These are phyloP conservation scores for Talaromyces sp. DNA, from an alignment of 2,329 filamentous ascomycete genomes.

Conservation along the genomic window DNA sequence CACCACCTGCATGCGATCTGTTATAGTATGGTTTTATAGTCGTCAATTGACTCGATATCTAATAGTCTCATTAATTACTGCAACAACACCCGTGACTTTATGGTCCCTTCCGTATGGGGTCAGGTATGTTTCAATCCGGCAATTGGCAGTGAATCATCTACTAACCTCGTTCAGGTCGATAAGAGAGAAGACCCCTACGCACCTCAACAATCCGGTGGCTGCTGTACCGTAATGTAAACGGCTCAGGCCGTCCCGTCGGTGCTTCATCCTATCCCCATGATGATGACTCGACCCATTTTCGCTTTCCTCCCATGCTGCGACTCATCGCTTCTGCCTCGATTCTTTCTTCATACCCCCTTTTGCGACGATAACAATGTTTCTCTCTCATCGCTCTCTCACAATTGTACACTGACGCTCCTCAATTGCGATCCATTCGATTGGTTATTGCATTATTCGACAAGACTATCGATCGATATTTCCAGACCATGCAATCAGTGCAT, in stretches of 20 bases:
- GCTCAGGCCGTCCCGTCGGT: background rate
- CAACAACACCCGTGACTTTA: slow-evolving; percentile 96
- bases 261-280: background rate
- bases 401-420: slow-evolving; percentile 14
- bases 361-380: slow-evolving; percentile 13
- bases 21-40: background rate
- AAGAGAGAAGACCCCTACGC: slow-evolving; percentile 98
- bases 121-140: slow-evolving; percentile 47
- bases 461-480: slow-evolving; percentile 9
- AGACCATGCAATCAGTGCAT: background rate
- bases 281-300: slow-evolving; percentile 14
- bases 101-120: slow-evolving; percentile 97
- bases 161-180: slow-evolving; percentile 59
- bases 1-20: background rate
- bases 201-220: slow-evolving; percentile 85
- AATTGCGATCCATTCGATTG: slow-evolving; percentile 17
- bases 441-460: slow-evolving; percentile 14
- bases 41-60: slow-evolving; percentile 11
- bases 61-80: slow-evolving; percentile 93
- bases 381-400: slow-evolving; percentile 5
- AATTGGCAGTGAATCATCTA: background rate
- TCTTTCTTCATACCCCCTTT: slow-evolving; percentile 15
- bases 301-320: slow-evolving; percentile 6
- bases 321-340: slow-evolving; percentile 12
- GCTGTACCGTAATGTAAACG: slow-evolving; percentile 88